These are phyloP conservation scores for Cicer chorassanicum DNA, from an alignment of 306 rosid genomes.

Conservation along the genomic window DNA sequence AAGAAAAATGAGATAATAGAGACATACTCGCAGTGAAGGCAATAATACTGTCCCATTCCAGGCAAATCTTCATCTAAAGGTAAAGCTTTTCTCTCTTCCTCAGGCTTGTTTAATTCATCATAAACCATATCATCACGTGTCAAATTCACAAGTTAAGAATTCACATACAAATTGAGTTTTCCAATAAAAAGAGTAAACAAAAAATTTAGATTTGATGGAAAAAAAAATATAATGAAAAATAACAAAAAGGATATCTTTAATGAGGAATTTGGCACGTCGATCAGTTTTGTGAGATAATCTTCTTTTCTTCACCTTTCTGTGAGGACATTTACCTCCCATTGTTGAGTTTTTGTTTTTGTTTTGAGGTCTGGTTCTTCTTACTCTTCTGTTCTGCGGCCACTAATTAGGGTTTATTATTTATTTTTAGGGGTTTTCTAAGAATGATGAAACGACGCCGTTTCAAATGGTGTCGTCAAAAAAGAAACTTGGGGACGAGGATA, in stretches of 20 bases:
- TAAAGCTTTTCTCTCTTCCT: conserved; percentile 52
- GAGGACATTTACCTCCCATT: conserved; percentile 99
- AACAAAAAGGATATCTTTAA: conserved; percentile 71
- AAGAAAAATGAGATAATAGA: not conserved
- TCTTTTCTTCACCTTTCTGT: conserved; percentile 81
- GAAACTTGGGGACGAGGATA: too few species aligned
- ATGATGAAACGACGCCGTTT: too few species aligned
- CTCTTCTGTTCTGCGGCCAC: conserved; percentile 4
- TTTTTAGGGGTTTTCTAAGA: too few species aligned
- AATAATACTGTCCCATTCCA: conserved; percentile 94
- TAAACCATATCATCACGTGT: conserved; percentile 87
- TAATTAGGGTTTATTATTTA: conserved; percentile 43
- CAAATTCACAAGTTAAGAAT: conserved; percentile 57
- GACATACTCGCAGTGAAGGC: conserved; percentile 84
- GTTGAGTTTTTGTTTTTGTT: conserved; percentile 27
- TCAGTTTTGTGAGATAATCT: conserved; percentile 78
- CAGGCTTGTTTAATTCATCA: conserved; percentile 59
- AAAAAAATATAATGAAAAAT: not conserved
- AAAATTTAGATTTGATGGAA: not conserved
- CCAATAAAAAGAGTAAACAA: not conserved
- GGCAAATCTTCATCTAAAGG: conserved; percentile 90
- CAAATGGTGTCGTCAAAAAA: too few species aligned
- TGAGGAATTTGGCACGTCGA: conserved; percentile 73
- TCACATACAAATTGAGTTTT: not conserved
- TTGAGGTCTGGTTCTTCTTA: not conserved